A percentile compares a stretch with the other conserved stretches of the same genome.
Conservation (phyloP, 495 filamentous ascomycete species). For the Diplogelasinospora grovesii region DNA sequence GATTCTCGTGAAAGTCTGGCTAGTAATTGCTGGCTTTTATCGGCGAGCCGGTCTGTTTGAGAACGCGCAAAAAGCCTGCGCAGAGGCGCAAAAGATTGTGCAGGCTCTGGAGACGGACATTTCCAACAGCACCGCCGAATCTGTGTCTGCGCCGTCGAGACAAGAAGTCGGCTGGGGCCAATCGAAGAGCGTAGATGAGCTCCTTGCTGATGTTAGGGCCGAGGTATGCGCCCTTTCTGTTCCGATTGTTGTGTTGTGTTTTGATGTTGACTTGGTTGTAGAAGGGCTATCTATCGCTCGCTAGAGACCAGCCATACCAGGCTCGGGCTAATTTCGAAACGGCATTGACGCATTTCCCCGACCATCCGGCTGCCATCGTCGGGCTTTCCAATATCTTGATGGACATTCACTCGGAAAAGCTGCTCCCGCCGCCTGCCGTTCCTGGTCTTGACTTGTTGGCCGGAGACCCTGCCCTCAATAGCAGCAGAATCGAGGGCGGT, state of each 20-base stretch:
- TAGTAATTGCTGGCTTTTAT: slow-evolving; percentile 82
- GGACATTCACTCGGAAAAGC: slow-evolving; percentile 69
- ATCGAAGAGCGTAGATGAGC: slow-evolving; percentile 66
- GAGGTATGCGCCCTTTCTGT: no score
- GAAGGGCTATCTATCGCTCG: slow-evolving; percentile 61
- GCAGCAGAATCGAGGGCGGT: no score
- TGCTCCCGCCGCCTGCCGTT: slow-evolving; percentile 41
- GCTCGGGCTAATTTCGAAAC: slow-evolving; percentile 72
- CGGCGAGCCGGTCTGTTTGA: slow-evolving; percentile 69
- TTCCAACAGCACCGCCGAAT: slow-evolving; percentile 42
- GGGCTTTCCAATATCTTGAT: slow-evolving; percentile 77
- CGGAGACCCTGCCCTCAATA: background rate
- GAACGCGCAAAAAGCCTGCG: slow-evolving; percentile 70
- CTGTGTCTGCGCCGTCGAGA: slow-evolving; percentile 40
- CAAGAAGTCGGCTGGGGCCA: slow-evolving; percentile 64
- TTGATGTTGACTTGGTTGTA: slow-evolving; percentile 36
- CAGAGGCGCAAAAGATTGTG: slow-evolving; percentile 71
- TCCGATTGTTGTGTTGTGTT: no score
- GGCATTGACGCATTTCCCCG: slow-evolving; percentile 62
- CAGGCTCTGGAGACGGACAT: slow-evolving; percentile 48
- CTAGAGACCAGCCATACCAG: slow-evolving; percentile 53
- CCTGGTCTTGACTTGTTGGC: slow-evolving; percentile 21
- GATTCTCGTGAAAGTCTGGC: slow-evolving; percentile 74
- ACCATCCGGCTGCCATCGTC: slow-evolving; percentile 76
- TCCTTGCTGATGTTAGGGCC: slow-evolving; percentile 72